These are phyloP conservation scores for Fagopyrum homotropicum DNA, from an alignment of 148 eudicot genomes.

Conservation along the genomic window DNA sequence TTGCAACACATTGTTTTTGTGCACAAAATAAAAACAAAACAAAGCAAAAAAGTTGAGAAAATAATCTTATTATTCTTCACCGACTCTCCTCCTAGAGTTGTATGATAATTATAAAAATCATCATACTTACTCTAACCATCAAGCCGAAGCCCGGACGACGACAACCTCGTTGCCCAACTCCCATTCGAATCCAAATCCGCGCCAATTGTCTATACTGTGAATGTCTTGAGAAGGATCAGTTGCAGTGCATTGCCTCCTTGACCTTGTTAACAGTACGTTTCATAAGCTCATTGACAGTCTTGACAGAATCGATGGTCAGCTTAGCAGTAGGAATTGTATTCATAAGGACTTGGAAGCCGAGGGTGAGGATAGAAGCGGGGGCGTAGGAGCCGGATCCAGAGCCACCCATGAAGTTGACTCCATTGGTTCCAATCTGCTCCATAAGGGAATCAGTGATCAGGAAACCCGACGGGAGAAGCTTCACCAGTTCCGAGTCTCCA, in stretches of 20 bases:
- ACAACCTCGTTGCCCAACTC: background rate
- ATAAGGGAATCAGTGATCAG: constrained; percentile 33
- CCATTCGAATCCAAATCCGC: background rate
- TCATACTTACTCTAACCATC: no score
- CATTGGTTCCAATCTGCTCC: background rate
- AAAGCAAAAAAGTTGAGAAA: no score
- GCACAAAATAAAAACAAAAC: no score
- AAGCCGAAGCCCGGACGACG: no score
- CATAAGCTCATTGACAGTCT: constrained; percentile 48
- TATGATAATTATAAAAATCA: no score
- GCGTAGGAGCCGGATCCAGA: background rate
- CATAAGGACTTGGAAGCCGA: constrained; percentile 65
- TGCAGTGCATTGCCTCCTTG: constrained; percentile 38
- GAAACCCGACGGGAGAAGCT: constrained; percentile 67
- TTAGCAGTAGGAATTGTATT: constrained; percentile 38
- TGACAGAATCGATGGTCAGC: constrained; percentile 57
- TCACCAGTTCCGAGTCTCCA: constrained; percentile 44
- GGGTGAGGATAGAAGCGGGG: constrained; percentile 41
- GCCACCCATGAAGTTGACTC: background rate
- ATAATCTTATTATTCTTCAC: no score
- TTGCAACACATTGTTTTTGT: no score
- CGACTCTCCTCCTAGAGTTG: no score
- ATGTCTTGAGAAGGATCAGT: constrained; percentile 7
- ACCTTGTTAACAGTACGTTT: constrained; percentile 51
- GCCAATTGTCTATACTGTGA: background rate